phyloP scores from a whole-genome alignment of 192 early-diverging fungal genomes.

The Coemansia aciculifera region DNA sequence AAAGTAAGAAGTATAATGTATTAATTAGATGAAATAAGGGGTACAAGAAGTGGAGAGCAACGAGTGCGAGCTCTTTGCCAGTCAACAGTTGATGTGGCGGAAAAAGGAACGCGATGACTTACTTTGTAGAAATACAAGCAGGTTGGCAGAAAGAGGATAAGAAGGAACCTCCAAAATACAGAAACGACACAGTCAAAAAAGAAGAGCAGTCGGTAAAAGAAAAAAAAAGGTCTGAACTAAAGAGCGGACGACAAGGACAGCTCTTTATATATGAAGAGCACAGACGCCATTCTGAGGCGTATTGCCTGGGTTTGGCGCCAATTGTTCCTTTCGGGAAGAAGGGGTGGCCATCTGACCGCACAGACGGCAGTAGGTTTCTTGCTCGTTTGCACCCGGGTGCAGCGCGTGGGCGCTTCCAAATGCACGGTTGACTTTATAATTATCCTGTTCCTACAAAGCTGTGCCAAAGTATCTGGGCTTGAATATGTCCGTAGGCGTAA shows the following conservation, averaged over 20 bases:
- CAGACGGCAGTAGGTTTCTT: background rate
- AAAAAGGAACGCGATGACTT: background rate
- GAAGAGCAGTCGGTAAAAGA: background rate
- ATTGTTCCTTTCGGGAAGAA: background rate
- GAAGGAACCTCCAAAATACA: constrained; percentile 2
- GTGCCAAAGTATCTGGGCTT: background rate
- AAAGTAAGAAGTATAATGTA: background rate
- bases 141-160: constrained; percentile 3
- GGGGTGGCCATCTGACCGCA: background rate
- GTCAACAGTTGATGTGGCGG: background rate
- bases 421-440: background rate
- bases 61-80: background rate
- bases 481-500: background rate
- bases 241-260: background rate
- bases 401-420: background rate
- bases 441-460: constrained; percentile 6
- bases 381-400: background rate
- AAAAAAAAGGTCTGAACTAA: background rate
- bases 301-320: background rate
- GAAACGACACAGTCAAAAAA: background rate
- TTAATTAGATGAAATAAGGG: background rate
- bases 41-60: background rate
- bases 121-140: constrained; percentile 15
- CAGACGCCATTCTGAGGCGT: background rate
- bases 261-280: background rate